A percentile compares a stretch with the other conserved stretches of the same genome.
Conservation (phyloP, 2,329 filamentous ascomycete species). For the Magnaporthiopsis rhizophila region DNA sequence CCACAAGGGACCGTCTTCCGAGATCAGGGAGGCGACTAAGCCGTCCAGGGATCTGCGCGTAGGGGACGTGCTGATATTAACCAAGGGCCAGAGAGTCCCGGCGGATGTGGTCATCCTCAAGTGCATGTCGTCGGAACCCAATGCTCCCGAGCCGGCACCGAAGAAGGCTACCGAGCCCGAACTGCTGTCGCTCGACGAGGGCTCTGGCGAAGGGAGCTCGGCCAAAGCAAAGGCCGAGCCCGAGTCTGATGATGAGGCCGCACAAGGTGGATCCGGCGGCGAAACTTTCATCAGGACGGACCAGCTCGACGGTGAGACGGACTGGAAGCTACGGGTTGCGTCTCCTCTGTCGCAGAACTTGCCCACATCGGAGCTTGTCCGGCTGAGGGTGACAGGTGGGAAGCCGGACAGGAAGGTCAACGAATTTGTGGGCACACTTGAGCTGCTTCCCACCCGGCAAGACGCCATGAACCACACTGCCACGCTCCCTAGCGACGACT, state of each 20-base stretch:
- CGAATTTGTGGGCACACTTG: slow-evolving; percentile 85
- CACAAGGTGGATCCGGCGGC: slow-evolving; percentile 42
- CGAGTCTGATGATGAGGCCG: slow-evolving; percentile 14
- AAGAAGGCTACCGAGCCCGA: slow-evolving; percentile 27
- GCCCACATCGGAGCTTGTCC: slow-evolving; percentile 60
- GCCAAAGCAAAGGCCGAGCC: slow-evolving; percentile 25
- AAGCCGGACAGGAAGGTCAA: slow-evolving; percentile 93
- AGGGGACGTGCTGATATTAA: slow-evolving; percentile 88
- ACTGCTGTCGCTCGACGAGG: slow-evolving; percentile 29
- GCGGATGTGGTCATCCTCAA: slow-evolving; percentile 92
- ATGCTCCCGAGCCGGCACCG: slow-evolving; percentile 20
- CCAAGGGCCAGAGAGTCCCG: slow-evolving; percentile 86
- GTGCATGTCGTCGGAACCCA: slow-evolving; percentile 37
- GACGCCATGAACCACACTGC: slow-evolving; percentile 32
- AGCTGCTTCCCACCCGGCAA: slow-evolving; percentile 53
- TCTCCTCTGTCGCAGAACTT: slow-evolving; percentile 80
- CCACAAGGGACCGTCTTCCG: slow-evolving; percentile 33
- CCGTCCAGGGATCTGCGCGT: slow-evolving; percentile 86
- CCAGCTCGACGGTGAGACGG: slow-evolving; percentile 94
- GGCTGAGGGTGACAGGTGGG: slow-evolving; percentile 67
- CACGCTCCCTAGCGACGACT: slow-evolving; percentile 25
- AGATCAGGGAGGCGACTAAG: slow-evolving; percentile 60
- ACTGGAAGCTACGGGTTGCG: slow-evolving; percentile 92
- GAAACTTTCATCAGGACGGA: slow-evolving; percentile 98
- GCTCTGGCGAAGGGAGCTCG: slow-evolving; percentile 14